These are phyloP conservation scores for Cordyceps sp. DNA, from an alignment of 2,329 filamentous ascomycete genomes.

Conservation along the genomic window DNA sequence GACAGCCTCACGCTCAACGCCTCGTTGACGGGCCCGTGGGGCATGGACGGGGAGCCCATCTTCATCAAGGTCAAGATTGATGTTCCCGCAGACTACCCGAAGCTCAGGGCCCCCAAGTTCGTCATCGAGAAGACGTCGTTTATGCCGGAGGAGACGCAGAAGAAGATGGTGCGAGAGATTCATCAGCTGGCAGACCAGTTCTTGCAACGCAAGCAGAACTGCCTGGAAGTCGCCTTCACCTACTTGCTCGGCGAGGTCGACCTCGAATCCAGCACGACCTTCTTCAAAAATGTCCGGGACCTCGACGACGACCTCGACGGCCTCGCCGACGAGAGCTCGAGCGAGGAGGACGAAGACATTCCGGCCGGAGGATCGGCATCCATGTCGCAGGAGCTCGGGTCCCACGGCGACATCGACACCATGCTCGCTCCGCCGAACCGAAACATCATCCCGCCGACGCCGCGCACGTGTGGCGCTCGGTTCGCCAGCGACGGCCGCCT, in stretches of 20 bases:
- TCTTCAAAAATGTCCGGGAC: constrained; percentile 49
- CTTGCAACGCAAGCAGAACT: constrained; percentile 40
- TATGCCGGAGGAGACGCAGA: constrained; percentile 38
- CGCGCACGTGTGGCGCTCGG: constrained; percentile 40
- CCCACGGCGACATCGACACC: constrained; percentile 34
- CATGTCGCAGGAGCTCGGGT: constrained; percentile 45
- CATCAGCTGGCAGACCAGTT: constrained; percentile 39
- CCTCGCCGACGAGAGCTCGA: constrained; percentile 62
- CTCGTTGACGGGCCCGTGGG: constrained; percentile 51
- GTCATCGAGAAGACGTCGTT: constrained; percentile 44
- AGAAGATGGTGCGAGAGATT: constrained; percentile 34
- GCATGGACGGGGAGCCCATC: constrained; percentile 34
- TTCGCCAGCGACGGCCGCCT: constrained; percentile 47
- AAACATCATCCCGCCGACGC: constrained; percentile 36
- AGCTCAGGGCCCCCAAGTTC: constrained; percentile 39
- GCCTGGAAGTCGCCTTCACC: constrained; percentile 42
- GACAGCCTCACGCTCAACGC: constrained; percentile 39
- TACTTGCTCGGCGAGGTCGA: constrained; percentile 48
- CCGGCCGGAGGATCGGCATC: constrained; percentile 34
- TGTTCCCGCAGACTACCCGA: constrained; percentile 43
- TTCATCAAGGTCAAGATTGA: constrained; percentile 46
- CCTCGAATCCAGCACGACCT: constrained; percentile 40
- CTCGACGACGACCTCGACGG: constrained; percentile 39
- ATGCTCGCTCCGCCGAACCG: constrained; percentile 34
- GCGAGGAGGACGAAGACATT: constrained; percentile 53